Conservation (phyloP, 495 filamentous ascomycete species). For the Wilcoxina mikolae region DNA sequence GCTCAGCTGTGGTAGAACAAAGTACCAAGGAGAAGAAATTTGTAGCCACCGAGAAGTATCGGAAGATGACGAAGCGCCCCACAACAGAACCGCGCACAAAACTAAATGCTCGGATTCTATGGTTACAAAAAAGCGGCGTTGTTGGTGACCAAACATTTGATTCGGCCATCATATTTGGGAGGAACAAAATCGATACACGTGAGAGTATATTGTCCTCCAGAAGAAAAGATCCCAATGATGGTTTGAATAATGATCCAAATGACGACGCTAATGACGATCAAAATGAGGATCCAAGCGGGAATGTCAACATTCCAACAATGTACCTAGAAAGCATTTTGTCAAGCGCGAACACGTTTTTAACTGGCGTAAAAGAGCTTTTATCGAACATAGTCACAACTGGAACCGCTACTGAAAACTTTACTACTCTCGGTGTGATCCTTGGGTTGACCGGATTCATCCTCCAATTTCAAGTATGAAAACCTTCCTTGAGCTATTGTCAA, state of each 20-base stretch:
- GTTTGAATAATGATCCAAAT: no score
- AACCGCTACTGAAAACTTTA: constrained; percentile 38
- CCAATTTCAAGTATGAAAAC: no score
- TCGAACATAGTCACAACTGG: no score
- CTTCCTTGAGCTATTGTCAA: no score
- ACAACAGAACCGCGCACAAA: not conserved
- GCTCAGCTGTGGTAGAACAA: constrained; percentile 12
- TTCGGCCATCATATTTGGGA: constrained; percentile 8
- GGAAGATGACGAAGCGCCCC: not conserved
- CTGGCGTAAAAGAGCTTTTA: constrained; percentile 33
- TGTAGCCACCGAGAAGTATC: not conserved
- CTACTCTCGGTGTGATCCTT: constrained; percentile 21
- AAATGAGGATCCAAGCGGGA: no score
- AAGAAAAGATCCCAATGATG: not conserved
- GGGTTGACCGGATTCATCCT: constrained; percentile 19
- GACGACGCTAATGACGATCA: no score
- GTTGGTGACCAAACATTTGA: constrained; percentile 10
- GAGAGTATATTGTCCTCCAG: not conserved
- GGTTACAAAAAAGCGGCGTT: constrained; percentile 4
- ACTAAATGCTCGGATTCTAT: constrained; percentile 7
- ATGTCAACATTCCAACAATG: not conserved
- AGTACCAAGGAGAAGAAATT: constrained; percentile 4
- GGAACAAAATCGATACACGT: not conserved
- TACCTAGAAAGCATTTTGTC: not conserved
- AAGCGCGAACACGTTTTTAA: not conserved